These are phyloP conservation scores for Wickerhamiella azyma DNA, from an alignment of 805 yeast genomes.

Conservation along the genomic window DNA sequence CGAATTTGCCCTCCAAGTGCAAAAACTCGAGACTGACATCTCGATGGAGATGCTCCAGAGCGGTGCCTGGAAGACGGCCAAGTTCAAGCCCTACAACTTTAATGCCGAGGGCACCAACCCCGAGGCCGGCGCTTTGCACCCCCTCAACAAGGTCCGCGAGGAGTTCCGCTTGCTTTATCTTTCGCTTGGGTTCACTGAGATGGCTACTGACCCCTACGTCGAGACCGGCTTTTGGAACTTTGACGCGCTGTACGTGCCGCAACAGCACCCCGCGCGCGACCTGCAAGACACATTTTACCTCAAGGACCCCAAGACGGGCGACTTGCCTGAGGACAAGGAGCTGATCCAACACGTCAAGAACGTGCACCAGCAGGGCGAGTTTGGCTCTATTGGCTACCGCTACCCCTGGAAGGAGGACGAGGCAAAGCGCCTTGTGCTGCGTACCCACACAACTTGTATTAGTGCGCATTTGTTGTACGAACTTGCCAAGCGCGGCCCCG, in stretches of 20 bases:
- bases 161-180: conserved; percentile 97
- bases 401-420: conserved; percentile 94
- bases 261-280: conserved; percentile 99
- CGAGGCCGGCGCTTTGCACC: conserved; percentile 86
- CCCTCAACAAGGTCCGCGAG: conserved; percentile 90
- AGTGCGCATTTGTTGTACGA: conserved; percentile 78
- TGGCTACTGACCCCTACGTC: conserved; percentile 97
- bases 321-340: conserved; percentile 64
- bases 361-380: conserved; percentile 83
- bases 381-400: conserved; percentile 94
- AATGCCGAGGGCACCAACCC: conserved; percentile 86
- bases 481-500: conserved; percentile 62
- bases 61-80: conserved; percentile 68
- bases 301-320: conserved; percentile 79
- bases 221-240: conserved; percentile 99
- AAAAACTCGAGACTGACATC: conserved; percentile 78
- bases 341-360: conserved; percentile 66
- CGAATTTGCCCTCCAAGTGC: conserved; percentile 69
- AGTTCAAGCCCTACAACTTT: conserved; percentile 93
- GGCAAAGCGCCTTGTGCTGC: conserved; percentile 76
- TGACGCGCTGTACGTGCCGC: conserved; percentile 92
- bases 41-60: conserved; percentile 82
- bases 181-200: conserved; percentile 95
- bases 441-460: conserved; percentile 96
- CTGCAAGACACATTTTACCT: conserved; percentile 96